phyloP scores from a whole-genome alignment of 208 protist genomes.

The Leishmania amazonensis region DNA sequence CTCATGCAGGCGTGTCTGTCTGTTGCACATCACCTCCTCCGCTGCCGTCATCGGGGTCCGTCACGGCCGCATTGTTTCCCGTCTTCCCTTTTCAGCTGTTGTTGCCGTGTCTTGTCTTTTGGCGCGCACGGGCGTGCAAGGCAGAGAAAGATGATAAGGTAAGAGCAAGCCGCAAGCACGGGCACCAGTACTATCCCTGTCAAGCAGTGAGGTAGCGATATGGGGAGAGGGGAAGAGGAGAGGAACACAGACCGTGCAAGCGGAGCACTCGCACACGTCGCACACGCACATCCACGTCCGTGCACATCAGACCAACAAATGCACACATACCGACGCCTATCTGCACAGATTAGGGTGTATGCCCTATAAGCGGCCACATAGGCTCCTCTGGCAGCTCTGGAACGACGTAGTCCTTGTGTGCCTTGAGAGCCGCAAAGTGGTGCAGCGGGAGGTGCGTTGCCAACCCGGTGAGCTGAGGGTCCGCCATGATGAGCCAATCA shows the following conservation, averaged over 20 bases:
- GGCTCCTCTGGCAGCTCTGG: constrained; percentile 5
- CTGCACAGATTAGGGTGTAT: neutral
- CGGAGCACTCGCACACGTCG: neutral
- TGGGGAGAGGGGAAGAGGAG: constrained; percentile 1
- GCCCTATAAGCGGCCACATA: neutral
- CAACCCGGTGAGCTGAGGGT: constrained; percentile 26
- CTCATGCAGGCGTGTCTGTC: neutral
- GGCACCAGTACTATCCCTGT: neutral
- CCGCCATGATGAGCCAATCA: constrained; percentile 60
- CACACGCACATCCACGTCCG: neutral
- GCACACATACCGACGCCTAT: neutral
- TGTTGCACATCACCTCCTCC: neutral
- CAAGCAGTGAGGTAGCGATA: neutral
- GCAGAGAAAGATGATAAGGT: constrained; percentile 5
- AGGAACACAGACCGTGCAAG: neutral
- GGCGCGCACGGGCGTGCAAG: neutral
- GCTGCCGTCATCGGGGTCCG: neutral
- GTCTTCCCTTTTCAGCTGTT: neutral
- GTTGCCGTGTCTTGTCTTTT: neutral
- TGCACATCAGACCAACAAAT: neutral
- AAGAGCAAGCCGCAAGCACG: neutral
- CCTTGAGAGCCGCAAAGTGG: constrained; percentile 24
- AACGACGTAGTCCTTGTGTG: constrained; percentile 21
- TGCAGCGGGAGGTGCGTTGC: constrained; percentile 45
- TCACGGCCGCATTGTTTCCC: neutral